Evolutionary conservation across 805 yeast genomes (phyloP).

Genomic region (Deakozyma indianensis): DNA sequence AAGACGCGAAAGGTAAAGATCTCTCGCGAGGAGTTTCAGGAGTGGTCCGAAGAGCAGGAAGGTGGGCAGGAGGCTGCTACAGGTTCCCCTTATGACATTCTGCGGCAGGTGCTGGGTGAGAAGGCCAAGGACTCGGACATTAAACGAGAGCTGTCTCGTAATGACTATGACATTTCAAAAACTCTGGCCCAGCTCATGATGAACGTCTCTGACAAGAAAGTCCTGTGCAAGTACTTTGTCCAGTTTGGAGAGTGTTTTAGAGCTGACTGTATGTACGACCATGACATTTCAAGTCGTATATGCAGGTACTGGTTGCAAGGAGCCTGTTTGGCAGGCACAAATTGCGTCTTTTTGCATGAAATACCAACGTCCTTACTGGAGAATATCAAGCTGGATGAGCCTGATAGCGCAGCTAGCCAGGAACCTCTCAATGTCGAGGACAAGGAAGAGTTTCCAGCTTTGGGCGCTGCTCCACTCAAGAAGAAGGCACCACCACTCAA

Average conservation of each 20-base stretch:
- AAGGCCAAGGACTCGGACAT: conserved; percentile 21
- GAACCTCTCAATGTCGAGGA: background rate
- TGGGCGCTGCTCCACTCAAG: background rate
- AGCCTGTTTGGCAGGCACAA: conserved; percentile 28
- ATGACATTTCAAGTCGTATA: conserved; percentile 27
- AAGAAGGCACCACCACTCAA: background rate
- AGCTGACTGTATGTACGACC: conserved; percentile 31
- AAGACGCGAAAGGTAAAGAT: background rate
- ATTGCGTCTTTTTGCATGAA: conserved; percentile 28
- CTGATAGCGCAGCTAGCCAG: background rate
- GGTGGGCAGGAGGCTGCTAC: background rate
- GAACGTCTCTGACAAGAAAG: conserved; percentile 14
- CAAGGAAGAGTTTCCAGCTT: conserved; percentile 1
- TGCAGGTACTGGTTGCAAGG: conserved; percentile 36
- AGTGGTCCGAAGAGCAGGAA: background rate
- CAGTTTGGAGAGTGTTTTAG: conserved; percentile 29
- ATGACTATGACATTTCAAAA: conserved; percentile 23
- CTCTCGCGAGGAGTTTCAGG: background rate
- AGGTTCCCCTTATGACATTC: conserved; percentile 24
- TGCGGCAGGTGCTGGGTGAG: conserved; percentile 22
- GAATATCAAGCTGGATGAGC: background rate
- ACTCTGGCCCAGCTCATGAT: conserved; percentile 11
- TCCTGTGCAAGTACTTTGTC: conserved; percentile 28
- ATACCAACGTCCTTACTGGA: conserved; percentile 18
- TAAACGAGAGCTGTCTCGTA: conserved; percentile 22